Evolutionary conservation across 768 basidiomycete species (phyloP), one percentile per base, ranked within the genome.

Genomic region (Sarcomyxa edulis): DNA sequence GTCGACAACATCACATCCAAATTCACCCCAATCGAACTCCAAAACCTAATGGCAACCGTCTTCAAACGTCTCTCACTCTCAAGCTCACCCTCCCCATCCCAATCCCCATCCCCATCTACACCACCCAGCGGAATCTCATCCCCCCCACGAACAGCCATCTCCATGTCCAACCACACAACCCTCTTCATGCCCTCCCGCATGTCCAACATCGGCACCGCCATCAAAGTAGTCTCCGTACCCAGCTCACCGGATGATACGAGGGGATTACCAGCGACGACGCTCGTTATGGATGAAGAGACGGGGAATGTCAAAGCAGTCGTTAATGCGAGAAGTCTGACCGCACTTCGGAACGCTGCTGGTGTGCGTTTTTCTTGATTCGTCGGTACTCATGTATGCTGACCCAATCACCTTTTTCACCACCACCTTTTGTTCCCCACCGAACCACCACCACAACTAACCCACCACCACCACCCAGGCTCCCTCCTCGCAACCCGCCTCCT

Each of bases 161-260:
- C 65, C 0, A 76, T 71, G 35, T 49, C 56, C 6, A 64, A 69
- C 29, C 78, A 89, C 47, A 81, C 70, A 1, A 66, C 73, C 0
- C 65, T 96, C 2, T 85, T 91, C 59, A 95, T 95, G 92, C 90
- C 92, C 2, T 76, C 86, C 6, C 73, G 82, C 18, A 65, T 83
- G 7, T 54, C 61, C 15, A 42, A 46, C 19, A 48, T 54, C 6
- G 79, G 78, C 2, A 83, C 84, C 1, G 63, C 83, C 3, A 66
- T 89, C 43, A 94, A 96, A 59, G 72, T 89, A n/a, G 91, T 89
- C 3, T 83, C 78, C 20, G 69, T 91, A 2, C 91, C 91, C 0
- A 63, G 59, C 3, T 47, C 46, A 1, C 38, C 57, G 1, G 65
- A 51, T 2, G 70, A 70, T 31, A 50, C 46, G 14, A 55, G 64